These are phyloP conservation scores for Solanum chiquidenum DNA, from an alignment of 257 asterid genomes.

Conservation along the genomic window DNA sequence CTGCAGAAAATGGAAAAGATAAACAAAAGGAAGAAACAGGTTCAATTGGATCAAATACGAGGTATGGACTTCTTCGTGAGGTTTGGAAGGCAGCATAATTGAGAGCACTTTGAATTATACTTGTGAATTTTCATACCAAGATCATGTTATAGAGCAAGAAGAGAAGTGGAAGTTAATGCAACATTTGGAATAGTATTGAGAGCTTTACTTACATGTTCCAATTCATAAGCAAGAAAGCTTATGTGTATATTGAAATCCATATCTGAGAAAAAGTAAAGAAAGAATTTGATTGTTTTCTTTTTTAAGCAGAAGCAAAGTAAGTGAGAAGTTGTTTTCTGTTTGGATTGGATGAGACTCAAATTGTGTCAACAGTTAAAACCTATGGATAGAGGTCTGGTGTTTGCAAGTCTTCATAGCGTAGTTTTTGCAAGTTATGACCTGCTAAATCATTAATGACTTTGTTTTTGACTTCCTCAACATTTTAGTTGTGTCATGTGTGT, in stretches of 20 bases:
- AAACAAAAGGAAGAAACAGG: conserved; percentile 10
- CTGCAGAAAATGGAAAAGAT: conserved; percentile 5
- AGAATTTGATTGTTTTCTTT: background rate
- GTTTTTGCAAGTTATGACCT: background rate
- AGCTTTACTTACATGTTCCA: background rate
- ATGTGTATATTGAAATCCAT: background rate
- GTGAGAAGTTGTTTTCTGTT: background rate
- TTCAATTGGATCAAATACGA: conserved; percentile 30
- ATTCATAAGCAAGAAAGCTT: background rate
- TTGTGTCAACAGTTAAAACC: background rate
- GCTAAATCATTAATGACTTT: too few species aligned
- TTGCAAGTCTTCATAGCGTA: background rate
- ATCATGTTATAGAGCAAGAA: background rate
- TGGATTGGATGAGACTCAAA: background rate
- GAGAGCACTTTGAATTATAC: background rate
- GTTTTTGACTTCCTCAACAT: background rate
- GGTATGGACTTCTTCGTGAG: conserved; percentile 88
- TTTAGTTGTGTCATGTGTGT: background rate
- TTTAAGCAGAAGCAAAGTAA: background rate
- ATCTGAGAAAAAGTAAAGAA: background rate
- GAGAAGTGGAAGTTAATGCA: background rate
- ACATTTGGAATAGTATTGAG: background rate
- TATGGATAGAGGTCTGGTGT: background rate
- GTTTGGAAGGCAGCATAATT: conserved; percentile 53
- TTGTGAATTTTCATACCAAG: background rate